Conservation (phyloP, 306 rosid species). For the Spatholobus suberectus region DNA sequence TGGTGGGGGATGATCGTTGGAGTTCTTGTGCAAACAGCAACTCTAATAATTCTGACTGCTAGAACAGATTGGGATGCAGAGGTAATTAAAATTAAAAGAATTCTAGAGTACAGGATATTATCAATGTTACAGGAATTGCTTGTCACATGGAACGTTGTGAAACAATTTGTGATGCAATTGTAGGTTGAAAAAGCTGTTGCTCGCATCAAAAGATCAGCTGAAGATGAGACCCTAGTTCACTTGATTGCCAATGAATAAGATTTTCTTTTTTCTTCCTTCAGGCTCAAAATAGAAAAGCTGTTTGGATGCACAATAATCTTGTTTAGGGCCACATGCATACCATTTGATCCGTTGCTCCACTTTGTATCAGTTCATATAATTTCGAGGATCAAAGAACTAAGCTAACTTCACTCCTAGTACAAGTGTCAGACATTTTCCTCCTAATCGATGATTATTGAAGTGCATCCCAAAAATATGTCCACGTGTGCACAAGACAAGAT, state of each 20-base stretch:
- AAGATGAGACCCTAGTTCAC: slow-evolving; percentile 40
- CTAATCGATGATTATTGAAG: too few species aligned
- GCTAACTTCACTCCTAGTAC: background rate
- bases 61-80: slow-evolving; percentile 69
- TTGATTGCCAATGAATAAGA: slow-evolving; percentile 32
- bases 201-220: slow-evolving; percentile 54
- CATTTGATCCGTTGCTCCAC: background rate
- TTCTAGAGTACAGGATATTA: background rate
- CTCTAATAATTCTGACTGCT: slow-evolving; percentile 60
- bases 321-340: background rate
- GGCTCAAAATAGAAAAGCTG: background rate
- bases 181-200: slow-evolving; percentile 61
- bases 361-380: too few species aligned
- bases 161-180: slow-evolving; percentile 18
- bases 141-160: background rate
- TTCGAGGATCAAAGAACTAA: too few species aligned
- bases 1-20: slow-evolving; percentile 84
- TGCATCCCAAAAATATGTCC: background rate
- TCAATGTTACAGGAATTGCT: background rate
- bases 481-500: background rate
- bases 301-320: background rate
- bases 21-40: slow-evolving; percentile 61
- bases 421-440: too few species aligned
- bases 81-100: slow-evolving; percentile 42
- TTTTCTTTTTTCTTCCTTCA: background rate